Base-by-base conservation (phyloP, 2,329 filamentous ascomycete species). In the Tolypocladium pustulatum region DNA sequence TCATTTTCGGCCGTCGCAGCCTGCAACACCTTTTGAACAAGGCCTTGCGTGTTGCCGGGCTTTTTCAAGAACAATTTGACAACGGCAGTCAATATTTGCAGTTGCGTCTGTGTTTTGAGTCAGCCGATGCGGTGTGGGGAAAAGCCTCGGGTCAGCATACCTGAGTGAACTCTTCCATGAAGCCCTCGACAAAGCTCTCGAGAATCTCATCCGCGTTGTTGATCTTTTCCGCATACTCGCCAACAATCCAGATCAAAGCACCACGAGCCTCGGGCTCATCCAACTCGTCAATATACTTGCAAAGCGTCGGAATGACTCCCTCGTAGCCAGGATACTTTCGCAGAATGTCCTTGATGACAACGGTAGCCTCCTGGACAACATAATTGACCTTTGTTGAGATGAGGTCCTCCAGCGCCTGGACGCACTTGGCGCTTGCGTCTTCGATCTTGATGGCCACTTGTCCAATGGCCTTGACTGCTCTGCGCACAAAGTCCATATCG, bases 391-490 rank as follows among this genome's bases (percentile, higher is more conserved):
- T 97, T 60, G 91, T 96, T 63, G 93, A 89, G 71, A 99, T 97
- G 54, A 99, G 79, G 67, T 99, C 94, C 63, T 97, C 81, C 37
- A 99, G 79, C 0, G 92, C 90, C 67, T 95, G 95, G 61, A 99
- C 94, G 64, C 94, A 97, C 73, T 93, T 95, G 74, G 97, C 93
- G 69, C 90, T 94, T 4, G 93, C 90, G 65, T 85, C 87, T 73
- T 97, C 94, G 64, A 99, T 96, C 81, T 99, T 99, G 78, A 99
- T 97, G 34, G 94, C 94, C 43, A 96, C 93, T 73, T 99, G 94
- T 2, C 94, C 94, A 66, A 99, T 99, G 27, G 94, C 94, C 72
- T 91, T 94, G 66, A 99, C 90, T 9, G 94, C 91, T 67, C 94
- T 86, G 66, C 91, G 86, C 58, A 97, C 93, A 71, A 97, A 97